Conservation (phyloP, 2,329 filamentous ascomycete genomes). For the Teratosphaeria destructans region DNA sequence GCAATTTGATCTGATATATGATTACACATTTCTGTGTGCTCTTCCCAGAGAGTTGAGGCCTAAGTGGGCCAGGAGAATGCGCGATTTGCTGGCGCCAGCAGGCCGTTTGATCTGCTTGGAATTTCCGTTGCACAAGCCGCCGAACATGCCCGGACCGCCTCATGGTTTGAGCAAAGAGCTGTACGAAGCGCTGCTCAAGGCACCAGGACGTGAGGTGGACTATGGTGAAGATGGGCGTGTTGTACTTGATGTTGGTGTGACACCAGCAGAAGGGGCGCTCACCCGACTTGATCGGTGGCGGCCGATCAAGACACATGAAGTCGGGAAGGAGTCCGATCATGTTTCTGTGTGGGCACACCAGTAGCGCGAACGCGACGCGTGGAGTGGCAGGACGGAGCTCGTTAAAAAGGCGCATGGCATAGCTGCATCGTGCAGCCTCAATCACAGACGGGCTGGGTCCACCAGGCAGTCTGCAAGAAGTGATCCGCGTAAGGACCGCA, state of each 20-base stretch:
- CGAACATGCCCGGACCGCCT: slow-evolving; percentile 58
- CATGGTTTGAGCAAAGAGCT: slow-evolving; percentile 58
- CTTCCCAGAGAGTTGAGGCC: slow-evolving; percentile 46
- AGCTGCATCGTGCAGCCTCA: background rate
- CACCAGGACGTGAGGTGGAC: slow-evolving; percentile 55
- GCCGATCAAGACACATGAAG: slow-evolving; percentile 46
- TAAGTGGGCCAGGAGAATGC: slow-evolving; percentile 47
- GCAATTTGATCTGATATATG: slow-evolving; percentile 56
- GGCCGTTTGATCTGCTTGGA: slow-evolving; percentile 58
- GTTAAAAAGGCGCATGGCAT: background rate
- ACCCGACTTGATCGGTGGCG: slow-evolving; percentile 43
- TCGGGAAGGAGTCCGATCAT: slow-evolving; percentile 42
- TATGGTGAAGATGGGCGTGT: slow-evolving; percentile 50
- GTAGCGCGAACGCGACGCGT: background rate
- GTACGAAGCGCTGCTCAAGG: slow-evolving; percentile 60
- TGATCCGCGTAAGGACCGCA: slow-evolving; percentile 6
- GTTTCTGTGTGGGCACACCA: slow-evolving; percentile 39
- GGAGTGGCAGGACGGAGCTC: background rate
- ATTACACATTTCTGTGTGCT: slow-evolving; percentile 56
- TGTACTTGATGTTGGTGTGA: slow-evolving; percentile 22
- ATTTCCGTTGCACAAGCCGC: slow-evolving; percentile 63
- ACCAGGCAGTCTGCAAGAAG: slow-evolving; percentile 7
- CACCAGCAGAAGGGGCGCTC: slow-evolving; percentile 36
- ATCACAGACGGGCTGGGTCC: slow-evolving; percentile 10
- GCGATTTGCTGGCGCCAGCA: slow-evolving; percentile 40